Conservation (phyloP, 2,329 filamentous ascomycete genomes). For the Basipetospora chlamydospora region DNA sequence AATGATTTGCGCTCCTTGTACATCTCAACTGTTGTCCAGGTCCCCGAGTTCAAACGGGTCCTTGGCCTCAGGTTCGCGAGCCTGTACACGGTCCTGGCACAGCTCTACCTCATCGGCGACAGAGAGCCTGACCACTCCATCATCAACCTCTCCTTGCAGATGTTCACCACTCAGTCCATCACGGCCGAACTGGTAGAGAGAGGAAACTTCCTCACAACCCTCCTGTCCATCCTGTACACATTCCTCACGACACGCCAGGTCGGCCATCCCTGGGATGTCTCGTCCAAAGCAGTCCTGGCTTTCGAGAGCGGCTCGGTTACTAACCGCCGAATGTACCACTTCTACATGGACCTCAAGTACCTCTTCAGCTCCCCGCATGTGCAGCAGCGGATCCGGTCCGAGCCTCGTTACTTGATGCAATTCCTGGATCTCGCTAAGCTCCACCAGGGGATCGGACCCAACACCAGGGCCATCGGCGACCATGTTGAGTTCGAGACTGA, state of each 20-base stretch:
- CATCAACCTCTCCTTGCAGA: conserved; percentile 91
- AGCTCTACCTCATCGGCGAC: conserved; percentile 90
- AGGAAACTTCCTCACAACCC: conserved; percentile 87
- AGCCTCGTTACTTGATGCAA: conserved; percentile 79
- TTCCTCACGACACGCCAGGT: conserved; percentile 95
- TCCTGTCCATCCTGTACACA: conserved; percentile 93
- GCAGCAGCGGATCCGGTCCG: conserved; percentile 66
- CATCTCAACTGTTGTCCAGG: conserved; percentile 88
- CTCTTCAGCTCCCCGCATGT: conserved; percentile 81
- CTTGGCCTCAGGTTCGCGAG: conserved; percentile 87
- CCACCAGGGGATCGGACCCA: conserved; percentile 93
- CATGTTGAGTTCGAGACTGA: conserved; percentile 98
- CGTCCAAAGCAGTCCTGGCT: conserved; percentile 70
- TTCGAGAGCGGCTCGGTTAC: conserved; percentile 93
- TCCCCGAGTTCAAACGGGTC: conserved; percentile 91
- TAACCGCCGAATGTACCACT: conserved; percentile 92
- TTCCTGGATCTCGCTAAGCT: conserved; percentile 93
- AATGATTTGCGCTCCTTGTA: conserved; percentile 86
- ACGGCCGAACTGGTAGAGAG: conserved; percentile 89
- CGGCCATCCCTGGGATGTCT: conserved; percentile 80
- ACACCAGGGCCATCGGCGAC: conserved; percentile 76
- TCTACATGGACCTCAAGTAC: conserved; percentile 89
- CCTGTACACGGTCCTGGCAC: conserved; percentile 82
- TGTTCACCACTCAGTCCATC: conserved; percentile 92
- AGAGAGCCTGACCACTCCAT: conserved; percentile 96